A percentile compares a stretch with the other conserved stretches of the same genome.
phyloP scores from a whole-genome alignment of 805 yeast species.

The Candida rishiriensis region DNA sequence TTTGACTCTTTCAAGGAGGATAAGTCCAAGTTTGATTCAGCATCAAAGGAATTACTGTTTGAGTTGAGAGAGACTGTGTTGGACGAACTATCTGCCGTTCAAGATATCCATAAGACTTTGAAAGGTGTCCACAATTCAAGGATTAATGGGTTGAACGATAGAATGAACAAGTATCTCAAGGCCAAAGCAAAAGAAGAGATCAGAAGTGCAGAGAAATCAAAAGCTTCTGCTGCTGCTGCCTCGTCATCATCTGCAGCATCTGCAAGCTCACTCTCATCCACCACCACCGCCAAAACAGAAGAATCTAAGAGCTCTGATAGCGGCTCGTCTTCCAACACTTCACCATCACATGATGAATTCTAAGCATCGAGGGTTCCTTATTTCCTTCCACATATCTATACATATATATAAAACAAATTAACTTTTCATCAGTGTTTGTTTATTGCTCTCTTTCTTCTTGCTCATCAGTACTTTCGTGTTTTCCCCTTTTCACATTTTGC shows the following conservation, averaged over 20 bases:
- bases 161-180: constrained; percentile 12
- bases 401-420: no score
- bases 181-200: constrained; percentile 18
- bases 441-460: no score
- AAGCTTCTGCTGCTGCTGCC: constrained; percentile 1
- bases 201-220: constrained; percentile 1
- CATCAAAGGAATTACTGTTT: constrained; percentile 21
- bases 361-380: neutral
- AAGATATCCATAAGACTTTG: constrained; percentile 10
- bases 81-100: constrained; percentile 15
- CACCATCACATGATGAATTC: constrained; percentile 15
- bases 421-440: no score
- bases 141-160: constrained; percentile 21
- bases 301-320: no score
- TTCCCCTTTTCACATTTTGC: no score
- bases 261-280: no score
- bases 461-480: no score
- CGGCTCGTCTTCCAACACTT: neutral
- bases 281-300: no score
- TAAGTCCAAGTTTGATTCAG: constrained; percentile 11
- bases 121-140: constrained; percentile 27
- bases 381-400: no score
- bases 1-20: constrained; percentile 25
- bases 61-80: constrained; percentile 20
- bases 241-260: neutral